Evolutionary conservation across 352 stramenopile species (phyloP), one percentile per base, ranked within the genome.

Genomic region (Phytophthora agathidicida): DNA sequence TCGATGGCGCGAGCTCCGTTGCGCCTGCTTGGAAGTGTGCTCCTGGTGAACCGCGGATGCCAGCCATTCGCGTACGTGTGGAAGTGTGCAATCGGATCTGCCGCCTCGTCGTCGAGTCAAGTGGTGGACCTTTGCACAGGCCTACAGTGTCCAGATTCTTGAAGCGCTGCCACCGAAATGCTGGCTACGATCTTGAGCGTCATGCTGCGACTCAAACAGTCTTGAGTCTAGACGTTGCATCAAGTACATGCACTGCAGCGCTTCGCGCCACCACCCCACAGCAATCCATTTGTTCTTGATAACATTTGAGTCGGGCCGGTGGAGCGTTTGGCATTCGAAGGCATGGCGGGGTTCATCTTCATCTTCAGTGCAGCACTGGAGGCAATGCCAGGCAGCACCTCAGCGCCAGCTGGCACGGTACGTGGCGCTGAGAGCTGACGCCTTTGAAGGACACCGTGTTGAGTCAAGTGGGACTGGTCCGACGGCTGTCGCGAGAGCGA

Each of bases 401-500:
- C 59, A 68, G 37, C 16, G 32, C 53, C 60, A 68, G 26, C 51
- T 68, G 60, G 28, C 24, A 14, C 13, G 23, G 50, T 17, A 42
- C 36, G 41, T 65, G 39, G 57, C 28, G 23, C 38, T 26, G 28
- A 46, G 20, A 26, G 33, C 22, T 16, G 27, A 30, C 33, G 23
- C 9, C 56, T 16, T 5, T 49, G 38, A n/a, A 31, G 35, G 46
- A 43, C 50, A 48, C 33, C 23, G 30, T 48, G 42, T 27, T 55
- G 60, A 64, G 51, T 58, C 60, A 59, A 64, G 60, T 50, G 42
- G 37, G 59, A 62, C 59, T 19, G 39, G 56, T 49, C 24, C 50
- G 31, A 30, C 46, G 37, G 19, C 32, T 38, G 45, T 49, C 31
- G 7, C 58, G 38, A 67, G 9, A 8, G 36, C 49, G 23, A 62